phyloP scores from a whole-genome alignment of 805 yeast species.

The Groenewaldozyma salmanticensis region DNA sequence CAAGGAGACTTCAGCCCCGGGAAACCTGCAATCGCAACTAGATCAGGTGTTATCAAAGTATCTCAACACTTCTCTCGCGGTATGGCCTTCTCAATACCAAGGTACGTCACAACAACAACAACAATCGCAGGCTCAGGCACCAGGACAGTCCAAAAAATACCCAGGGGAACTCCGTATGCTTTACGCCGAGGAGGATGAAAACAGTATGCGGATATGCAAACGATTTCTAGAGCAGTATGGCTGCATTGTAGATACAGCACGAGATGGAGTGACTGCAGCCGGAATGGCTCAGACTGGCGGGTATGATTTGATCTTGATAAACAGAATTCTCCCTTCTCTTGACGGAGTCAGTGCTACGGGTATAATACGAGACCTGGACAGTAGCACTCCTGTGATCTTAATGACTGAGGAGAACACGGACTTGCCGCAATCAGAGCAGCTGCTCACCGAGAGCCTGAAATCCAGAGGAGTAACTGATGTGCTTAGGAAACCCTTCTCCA shows the following conservation, averaged over 20 bases:
- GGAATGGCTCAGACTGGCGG: constrained; percentile 58
- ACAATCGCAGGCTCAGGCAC: not conserved
- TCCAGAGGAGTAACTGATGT: constrained; percentile 90
- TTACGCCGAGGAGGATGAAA: constrained; percentile 47
- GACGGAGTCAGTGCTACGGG: constrained; percentile 73
- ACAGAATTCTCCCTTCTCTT: constrained; percentile 44
- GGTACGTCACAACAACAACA: not conserved
- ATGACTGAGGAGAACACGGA: constrained; percentile 8
- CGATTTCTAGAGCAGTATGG: constrained; percentile 81
- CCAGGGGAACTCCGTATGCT: constrained; percentile 24
- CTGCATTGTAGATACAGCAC: constrained; percentile 84
- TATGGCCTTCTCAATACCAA: not conserved
- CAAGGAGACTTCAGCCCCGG: not conserved
- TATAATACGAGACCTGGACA: constrained; percentile 75
- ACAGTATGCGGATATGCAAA: constrained; percentile 70
- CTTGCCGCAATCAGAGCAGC: constrained; percentile 1
- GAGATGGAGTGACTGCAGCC: constrained; percentile 87
- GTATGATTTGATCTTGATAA: constrained; percentile 48
- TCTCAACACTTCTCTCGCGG: not conserved
- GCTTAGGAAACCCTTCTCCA: constrained; percentile 87
- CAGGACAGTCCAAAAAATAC: not conserved
- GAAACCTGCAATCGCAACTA: not conserved
- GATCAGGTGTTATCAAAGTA: not conserved
- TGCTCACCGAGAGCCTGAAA: constrained; percentile 38
- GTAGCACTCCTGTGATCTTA: constrained; percentile 72